A percentile compares a stretch with the other conserved stretches of the same genome.
Conservation (phyloP, 306 rosid genomes). For the Cucumis hystrix region DNA sequence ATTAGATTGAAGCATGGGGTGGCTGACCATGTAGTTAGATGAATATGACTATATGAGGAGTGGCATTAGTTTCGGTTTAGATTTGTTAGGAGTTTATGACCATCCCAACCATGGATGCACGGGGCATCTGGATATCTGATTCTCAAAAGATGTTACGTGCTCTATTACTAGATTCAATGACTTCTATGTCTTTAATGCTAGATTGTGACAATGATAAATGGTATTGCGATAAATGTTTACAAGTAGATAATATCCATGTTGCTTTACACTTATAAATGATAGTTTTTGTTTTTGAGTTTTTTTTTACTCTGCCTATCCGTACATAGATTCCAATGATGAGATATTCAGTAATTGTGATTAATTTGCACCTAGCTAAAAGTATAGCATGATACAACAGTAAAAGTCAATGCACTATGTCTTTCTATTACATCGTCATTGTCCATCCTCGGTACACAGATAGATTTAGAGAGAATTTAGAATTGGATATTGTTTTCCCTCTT, state of each 20-base stretch:
- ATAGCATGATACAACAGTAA: neutral
- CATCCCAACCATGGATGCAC: neutral
- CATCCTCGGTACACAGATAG: neutral
- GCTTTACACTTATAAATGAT: neutral
- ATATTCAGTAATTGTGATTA: neutral
- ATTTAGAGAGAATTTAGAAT: neutral
- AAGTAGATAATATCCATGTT: neutral
- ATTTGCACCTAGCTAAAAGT: neutral
- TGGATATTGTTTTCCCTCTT: neutral
- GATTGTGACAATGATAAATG: neutral
- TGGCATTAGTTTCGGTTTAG: neutral
- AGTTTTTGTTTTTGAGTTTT: neutral
- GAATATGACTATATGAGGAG: neutral
- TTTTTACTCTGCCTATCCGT: neutral
- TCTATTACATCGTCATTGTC: neutral
- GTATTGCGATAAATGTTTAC: neutral
- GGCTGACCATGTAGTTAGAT: neutral
- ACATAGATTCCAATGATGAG: neutral
- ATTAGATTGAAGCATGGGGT: conserved; percentile 2
- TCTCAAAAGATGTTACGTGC: neutral
- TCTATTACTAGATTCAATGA: neutral
- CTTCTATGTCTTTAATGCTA: neutral
- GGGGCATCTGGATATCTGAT: neutral
- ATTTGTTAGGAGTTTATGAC: neutral
- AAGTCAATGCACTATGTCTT: neutral